These are phyloP conservation scores for Metschnikowia vanudenii DNA, from an alignment of 805 yeast species.

Conservation along the genomic window DNA sequence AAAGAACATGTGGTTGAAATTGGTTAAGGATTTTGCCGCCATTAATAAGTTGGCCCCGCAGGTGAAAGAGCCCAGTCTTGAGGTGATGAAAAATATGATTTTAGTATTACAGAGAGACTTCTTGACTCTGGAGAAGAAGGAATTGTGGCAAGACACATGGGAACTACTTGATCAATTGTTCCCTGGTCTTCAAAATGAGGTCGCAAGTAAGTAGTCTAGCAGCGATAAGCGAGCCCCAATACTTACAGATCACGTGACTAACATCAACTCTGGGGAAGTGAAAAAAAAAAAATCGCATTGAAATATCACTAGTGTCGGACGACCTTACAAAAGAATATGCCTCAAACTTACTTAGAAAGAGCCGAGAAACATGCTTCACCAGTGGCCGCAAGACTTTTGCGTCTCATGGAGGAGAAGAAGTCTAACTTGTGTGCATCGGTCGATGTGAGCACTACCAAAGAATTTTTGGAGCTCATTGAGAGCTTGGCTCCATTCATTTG, in stretches of 20 bases:
- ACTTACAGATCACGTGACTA: conserved; percentile 9
- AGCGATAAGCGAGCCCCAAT: not conserved
- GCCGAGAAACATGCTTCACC: conserved; percentile 72
- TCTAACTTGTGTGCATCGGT: conserved; percentile 93
- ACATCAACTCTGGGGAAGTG: not conserved
- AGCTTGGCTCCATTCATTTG: conserved; percentile 88
- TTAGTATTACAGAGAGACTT: conserved; percentile 35
- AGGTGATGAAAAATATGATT: conserved; percentile 42
- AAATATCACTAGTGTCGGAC: not conserved
- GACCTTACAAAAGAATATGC: conserved; percentile 1
- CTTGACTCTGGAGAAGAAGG: conserved; percentile 22
- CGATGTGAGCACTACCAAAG: conserved; percentile 79
- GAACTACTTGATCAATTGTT: conserved; percentile 27
- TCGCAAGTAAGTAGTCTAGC: conserved; percentile 3
- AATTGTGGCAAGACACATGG: conserved; percentile 37
- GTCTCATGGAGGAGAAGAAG: conserved; percentile 73
- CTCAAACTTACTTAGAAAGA: conserved; percentile 57
- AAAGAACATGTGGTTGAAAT: conserved; percentile 34
- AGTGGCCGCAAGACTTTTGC: conserved; percentile 72
- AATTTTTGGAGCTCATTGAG: conserved; percentile 70
- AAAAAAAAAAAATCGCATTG: not conserved
- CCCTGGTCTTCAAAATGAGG: conserved; percentile 25
- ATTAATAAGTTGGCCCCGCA: conserved; percentile 25
- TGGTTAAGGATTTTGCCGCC: conserved; percentile 32
- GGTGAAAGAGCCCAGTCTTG: conserved; percentile 35